Percentiles rank a stretch among this genome's conserved stretches.
Conservation (phyloP, 2,329 filamentous ascomycete species). For the Ophiocordyceps camponoti-saundersi region DNA sequence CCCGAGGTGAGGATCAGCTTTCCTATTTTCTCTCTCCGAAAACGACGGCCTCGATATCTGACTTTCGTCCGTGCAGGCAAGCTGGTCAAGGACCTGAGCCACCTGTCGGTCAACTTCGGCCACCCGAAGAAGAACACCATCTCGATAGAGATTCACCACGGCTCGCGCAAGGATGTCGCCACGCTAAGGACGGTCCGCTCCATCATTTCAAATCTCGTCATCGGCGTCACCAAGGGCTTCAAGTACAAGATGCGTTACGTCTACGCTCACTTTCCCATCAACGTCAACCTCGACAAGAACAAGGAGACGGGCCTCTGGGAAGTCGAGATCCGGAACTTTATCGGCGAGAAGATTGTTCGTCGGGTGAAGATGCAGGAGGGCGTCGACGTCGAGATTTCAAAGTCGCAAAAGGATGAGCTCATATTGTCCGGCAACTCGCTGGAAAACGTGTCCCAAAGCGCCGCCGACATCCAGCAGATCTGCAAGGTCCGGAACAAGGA, state of each 20-base stretch:
- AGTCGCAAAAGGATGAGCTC: conserved; percentile 95
- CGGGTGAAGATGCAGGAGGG: conserved; percentile 75
- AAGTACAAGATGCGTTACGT: conserved; percentile 99
- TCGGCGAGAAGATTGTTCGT: conserved; percentile 98
- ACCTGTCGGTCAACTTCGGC: conserved; percentile 92
- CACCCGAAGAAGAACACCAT: conserved; percentile 72
- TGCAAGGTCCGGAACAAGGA: conserved; percentile 99
- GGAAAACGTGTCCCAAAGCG: conserved; percentile 93
- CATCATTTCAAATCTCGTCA: conserved; percentile 96
- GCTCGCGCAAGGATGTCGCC: conserved; percentile 92
- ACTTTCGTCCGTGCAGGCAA: conserved; percentile 43
- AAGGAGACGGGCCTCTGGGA: conserved; percentile 70
- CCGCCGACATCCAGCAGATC: conserved; percentile 98
- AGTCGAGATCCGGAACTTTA: conserved; percentile 99
- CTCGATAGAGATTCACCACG: conserved; percentile 98
- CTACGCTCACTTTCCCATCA: conserved; percentile 99
- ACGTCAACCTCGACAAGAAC: conserved; percentile 98
- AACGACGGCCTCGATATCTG: no score
- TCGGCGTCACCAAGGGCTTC: conserved; percentile 97
- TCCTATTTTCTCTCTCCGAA: neutral
- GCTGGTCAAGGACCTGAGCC: conserved; percentile 90
- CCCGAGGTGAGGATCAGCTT: conserved; percentile 48
- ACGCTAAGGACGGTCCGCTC: conserved; percentile 96
- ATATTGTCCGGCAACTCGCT: conserved; percentile 85
- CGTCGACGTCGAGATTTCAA: conserved; percentile 79